Base-by-base conservation (phyloP, 2,329 filamentous ascomycete genomes). In the Pseudopithomyces maydicus region DNA sequence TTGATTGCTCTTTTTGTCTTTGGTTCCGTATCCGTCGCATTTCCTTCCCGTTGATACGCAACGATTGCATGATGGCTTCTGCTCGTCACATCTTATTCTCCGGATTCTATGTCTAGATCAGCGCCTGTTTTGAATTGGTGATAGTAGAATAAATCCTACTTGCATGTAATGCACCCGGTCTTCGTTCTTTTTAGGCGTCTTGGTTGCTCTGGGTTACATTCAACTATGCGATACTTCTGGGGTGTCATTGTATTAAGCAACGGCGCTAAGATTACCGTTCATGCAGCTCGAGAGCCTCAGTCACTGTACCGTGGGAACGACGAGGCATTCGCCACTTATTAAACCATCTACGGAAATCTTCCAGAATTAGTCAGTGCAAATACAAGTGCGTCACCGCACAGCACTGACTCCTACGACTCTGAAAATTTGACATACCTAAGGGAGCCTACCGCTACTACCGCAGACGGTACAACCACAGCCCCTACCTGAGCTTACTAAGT, bases 151-250 rank as follows among this genome's bases (percentile, higher is more conserved):
- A 5, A 19, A 19, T 5, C 50, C 45, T 45, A 52, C 50, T 52
- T 52, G 42, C 50, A 52, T 22, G 50, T 52, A 20, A 52, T 45
- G 20, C 50, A 52, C 29, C 50, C 50, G 8, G 41, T 52, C n/a
- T 45, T 52, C 5, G 39, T 33, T 22, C 50, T 52, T 15, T 17
- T 20, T 14, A 52, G 33, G 10, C 50, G 50, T 17, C 42, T 26
- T 5, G 32, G 50, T 15, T 41, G 41, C 32, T 52, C 36, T n/a
- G 48, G 48, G 26, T 42, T 42, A 19, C 33, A 51, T 51, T 51
- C 48, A 6, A 51, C 38, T 33, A 51, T 51, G 8, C 38, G 20
- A 33, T 51, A 51, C 6, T 35, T 35, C 26, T 15, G 12, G 17
- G n/a, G 6, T n/a, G 48, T 14, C 48, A 51, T 51, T 11, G 35